phyloP scores from a whole-genome alignment of 441 rosid genomes.

The Bruguiera hainesii region DNA sequence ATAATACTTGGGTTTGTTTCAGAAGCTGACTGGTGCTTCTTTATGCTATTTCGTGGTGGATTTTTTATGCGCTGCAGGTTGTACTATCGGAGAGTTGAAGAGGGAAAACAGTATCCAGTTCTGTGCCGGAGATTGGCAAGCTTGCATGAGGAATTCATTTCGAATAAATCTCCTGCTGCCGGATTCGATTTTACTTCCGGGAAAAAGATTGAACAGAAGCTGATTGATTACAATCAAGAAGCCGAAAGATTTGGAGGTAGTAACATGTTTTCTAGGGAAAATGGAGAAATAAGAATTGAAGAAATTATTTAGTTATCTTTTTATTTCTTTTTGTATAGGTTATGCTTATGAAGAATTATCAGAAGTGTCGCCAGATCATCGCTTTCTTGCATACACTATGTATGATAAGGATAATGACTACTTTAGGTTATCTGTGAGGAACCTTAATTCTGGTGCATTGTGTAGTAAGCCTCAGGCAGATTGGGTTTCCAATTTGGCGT shows the following conservation, averaged over 20 bases:
- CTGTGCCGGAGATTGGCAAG: constrained; percentile 74
- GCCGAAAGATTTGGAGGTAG: constrained; percentile 96
- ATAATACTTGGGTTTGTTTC: background rate
- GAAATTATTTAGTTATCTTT: background rate
- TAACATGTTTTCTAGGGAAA: background rate
- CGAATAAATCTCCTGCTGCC: constrained; percentile 64
- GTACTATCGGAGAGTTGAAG: constrained; percentile 87
- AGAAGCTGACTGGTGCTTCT: background rate
- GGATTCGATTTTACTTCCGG: constrained; percentile 93
- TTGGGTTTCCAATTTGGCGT: constrained; percentile 75
- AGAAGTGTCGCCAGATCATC: constrained; percentile 88
- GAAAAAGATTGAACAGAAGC: constrained; percentile 88
- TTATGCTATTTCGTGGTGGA: constrained; percentile 3
- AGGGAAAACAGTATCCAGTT: constrained; percentile 84
- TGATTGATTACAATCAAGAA: constrained; percentile 89
- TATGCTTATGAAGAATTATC: constrained; percentile 96
- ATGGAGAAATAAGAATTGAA: background rate
- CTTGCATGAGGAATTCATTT: constrained; percentile 81
- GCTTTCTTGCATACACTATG: constrained; percentile 91
- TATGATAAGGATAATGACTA: constrained; percentile 90
- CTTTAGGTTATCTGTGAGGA: constrained; percentile 78
- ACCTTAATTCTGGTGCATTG: constrained; percentile 83
- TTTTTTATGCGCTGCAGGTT: constrained; percentile 42
- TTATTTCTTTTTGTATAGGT: constrained; percentile 38
- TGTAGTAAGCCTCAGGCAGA: constrained; percentile 92